These are phyloP conservation scores for Kwoniella sp. DNA, from an alignment of 768 basidiomycete species.

Conservation along the genomic window DNA sequence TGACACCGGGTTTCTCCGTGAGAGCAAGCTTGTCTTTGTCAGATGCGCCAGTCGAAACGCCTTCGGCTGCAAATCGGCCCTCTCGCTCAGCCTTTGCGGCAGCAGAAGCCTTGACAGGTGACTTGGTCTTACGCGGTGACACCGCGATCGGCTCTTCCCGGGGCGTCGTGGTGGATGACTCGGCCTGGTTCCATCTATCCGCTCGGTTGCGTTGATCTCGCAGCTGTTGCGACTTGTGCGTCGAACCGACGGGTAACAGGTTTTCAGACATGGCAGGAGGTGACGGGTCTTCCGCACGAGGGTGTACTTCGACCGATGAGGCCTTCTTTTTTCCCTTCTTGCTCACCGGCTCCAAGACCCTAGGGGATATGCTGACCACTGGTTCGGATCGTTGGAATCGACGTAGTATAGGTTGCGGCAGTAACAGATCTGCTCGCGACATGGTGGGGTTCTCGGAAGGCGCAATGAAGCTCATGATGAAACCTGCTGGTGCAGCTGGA, in stretches of 20 bases:
- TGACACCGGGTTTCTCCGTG: slow-evolving; percentile 37
- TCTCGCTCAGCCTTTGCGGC: slow-evolving; percentile 18
- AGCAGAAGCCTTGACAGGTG: slow-evolving; percentile 14
- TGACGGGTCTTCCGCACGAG: not conserved
- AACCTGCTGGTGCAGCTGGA: slow-evolving; percentile 19
- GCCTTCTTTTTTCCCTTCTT: slow-evolving; percentile 33
- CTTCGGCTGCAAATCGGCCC: slow-evolving; percentile 11
- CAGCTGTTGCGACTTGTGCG: slow-evolving; percentile 14
- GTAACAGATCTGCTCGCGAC: slow-evolving; percentile 43
- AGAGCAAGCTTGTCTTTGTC: slow-evolving; percentile 1
- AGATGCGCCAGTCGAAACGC: slow-evolving; percentile 10
- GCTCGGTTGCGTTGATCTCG: slow-evolving; percentile 8
- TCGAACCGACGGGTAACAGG: not conserved
- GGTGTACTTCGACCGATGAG: not conserved
- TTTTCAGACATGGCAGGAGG: not conserved
- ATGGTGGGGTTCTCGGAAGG: slow-evolving; percentile 34
- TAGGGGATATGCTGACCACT: slow-evolving; percentile 36
- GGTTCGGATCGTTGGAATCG: slow-evolving; percentile 24
- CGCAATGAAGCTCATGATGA: slow-evolving; percentile 43
- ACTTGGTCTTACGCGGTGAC: slow-evolving; percentile 10
- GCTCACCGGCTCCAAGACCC: slow-evolving; percentile 29
- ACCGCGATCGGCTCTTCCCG: not conserved
- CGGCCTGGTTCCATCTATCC: slow-evolving; percentile 10
- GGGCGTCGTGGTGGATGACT: not conserved
- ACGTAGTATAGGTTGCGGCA: slow-evolving; percentile 23